Conservation (phyloP, 1,284 basidiomycete genomes). For the Tilletia indica region DNA sequence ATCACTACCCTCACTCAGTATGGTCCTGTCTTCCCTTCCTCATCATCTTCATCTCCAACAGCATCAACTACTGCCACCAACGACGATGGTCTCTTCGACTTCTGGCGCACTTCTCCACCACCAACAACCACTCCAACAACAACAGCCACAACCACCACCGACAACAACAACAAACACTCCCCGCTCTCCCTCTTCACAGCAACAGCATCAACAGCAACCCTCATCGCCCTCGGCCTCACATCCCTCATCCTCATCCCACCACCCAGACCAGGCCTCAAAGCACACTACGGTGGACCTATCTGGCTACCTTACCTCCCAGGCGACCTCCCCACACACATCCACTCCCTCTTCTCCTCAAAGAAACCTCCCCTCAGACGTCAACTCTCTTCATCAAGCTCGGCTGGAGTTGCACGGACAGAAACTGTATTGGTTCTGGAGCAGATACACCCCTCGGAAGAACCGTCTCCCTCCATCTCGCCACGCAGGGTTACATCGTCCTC, state of each 20-base stretch:
- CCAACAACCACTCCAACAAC: not conserved
- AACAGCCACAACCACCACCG: not conserved
- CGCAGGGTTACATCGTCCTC: constrained; percentile 49
- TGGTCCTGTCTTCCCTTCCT: not conserved
- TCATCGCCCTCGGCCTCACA: constrained; percentile 1
- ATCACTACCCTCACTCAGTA: constrained; percentile 4
- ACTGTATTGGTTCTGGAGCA: constrained; percentile 45
- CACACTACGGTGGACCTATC: constrained; percentile 5
- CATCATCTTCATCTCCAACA: not conserved
- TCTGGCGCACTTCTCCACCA: not conserved
- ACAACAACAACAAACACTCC: not conserved
- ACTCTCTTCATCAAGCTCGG: not conserved
- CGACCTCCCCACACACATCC: not conserved
- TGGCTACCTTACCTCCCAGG: constrained; percentile 12
- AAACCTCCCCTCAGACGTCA: not conserved
- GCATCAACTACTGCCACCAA: not conserved
- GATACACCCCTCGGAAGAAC: constrained; percentile 51
- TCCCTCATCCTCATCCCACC: not conserved
- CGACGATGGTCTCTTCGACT: not conserved
- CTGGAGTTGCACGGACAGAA: not conserved
- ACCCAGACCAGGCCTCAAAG: not conserved
- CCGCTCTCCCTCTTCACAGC: not conserved
- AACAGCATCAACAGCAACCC: not conserved
- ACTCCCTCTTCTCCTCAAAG: not conserved
- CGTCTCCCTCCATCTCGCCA: constrained; percentile 38